Evolutionary conservation across 345 rosid species (phyloP), one percentile per base, ranked within the genome.

Genomic region (Eucalyptus polybractea): DNA sequence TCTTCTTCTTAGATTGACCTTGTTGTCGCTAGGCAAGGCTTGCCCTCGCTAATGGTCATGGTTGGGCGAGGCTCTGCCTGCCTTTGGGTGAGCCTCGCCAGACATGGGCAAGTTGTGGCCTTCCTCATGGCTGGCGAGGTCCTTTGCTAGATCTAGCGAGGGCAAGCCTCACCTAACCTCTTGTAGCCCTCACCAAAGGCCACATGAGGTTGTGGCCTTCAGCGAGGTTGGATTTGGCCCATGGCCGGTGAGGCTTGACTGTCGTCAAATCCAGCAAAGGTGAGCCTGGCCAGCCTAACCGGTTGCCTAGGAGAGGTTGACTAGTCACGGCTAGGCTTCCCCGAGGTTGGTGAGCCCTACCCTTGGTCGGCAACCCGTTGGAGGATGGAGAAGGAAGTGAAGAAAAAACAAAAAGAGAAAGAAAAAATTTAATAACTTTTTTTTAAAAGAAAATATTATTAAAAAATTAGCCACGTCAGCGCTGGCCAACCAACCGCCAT

Each of bases 241-340:
- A 53, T 53, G 58, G 10, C 5, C 1, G 2, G 0, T 53, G 10
- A 53, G 58, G 58, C 2, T 53, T 0, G 2, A 53, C 1, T 4
- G 1, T 53, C 0, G 10, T 53, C 58, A 53, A 53, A 21, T 21
- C 0, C 0, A 0, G 2, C 10, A 1, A 53, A 53, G 2, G 58
- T 1, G 1, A 53, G 10, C 10, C 2, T 4, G 1, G 10, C 58
- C 2, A 7, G 5, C 25, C 58, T 53, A 21, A 53, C 1, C 4
- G 2, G 5, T 9, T 53, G 5, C 58, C 1, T 21, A 4, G 25
- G 58, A 1, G 58, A 53, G 25, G 58, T 53, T 53, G 5, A 1
- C 25, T 1, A 21, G 25, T 21, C 1, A 0, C 0, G 2, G 5
- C 58, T 0, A 21, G 1, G 10, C 25, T 53, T 53, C 58, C 58